Percentiles rank a stretch among this genome's conserved stretches.
phyloP scores from a whole-genome alignment of 768 basidiomycete species.

The Kondoa subrosea region DNA sequence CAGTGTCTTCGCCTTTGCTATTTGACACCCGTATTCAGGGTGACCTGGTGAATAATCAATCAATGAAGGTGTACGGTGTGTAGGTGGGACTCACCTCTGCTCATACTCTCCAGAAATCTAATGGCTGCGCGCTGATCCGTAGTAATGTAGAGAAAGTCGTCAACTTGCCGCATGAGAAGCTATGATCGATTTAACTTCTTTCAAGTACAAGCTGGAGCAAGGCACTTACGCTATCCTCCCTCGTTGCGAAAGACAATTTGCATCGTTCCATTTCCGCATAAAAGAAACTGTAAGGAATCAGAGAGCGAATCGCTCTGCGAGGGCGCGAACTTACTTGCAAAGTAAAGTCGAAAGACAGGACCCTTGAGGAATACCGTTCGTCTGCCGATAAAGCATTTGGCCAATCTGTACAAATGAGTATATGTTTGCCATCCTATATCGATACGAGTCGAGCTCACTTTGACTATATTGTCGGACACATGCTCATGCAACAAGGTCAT shows the following conservation, averaged over 20 bases:
- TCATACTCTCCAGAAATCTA: conserved; percentile 60
- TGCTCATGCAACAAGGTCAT: conserved; percentile 68
- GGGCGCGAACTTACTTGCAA: conserved; percentile 43
- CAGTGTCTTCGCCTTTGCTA: conserved; percentile 72
- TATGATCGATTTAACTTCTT: conserved; percentile 28
- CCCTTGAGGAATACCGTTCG: conserved; percentile 91
- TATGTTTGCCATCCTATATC: too few species aligned
- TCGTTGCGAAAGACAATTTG: conserved; percentile 40
- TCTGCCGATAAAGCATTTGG: conserved; percentile 61
- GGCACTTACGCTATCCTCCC: conserved; percentile 46
- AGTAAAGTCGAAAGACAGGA: conserved; percentile 86
- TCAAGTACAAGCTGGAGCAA: background rate
- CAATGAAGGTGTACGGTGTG: background rate
- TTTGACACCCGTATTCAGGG: conserved; percentile 83
- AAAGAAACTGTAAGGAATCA: conserved; percentile 41
- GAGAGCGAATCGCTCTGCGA: background rate
- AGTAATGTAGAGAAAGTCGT: conserved; percentile 84
- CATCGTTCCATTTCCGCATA: conserved; percentile 74
- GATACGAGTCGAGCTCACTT: conserved; percentile 43
- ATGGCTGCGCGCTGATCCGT: conserved; percentile 46
- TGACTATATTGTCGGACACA: conserved; percentile 80
- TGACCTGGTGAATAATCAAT: conserved; percentile 22
- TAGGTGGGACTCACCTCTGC: conserved; percentile 36
- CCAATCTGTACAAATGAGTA: conserved; percentile 53
- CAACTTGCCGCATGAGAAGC: conserved; percentile 70